Conservation (phyloP, 2,329 filamentous ascomycete species). For the Cryphonectria japonica region DNA sequence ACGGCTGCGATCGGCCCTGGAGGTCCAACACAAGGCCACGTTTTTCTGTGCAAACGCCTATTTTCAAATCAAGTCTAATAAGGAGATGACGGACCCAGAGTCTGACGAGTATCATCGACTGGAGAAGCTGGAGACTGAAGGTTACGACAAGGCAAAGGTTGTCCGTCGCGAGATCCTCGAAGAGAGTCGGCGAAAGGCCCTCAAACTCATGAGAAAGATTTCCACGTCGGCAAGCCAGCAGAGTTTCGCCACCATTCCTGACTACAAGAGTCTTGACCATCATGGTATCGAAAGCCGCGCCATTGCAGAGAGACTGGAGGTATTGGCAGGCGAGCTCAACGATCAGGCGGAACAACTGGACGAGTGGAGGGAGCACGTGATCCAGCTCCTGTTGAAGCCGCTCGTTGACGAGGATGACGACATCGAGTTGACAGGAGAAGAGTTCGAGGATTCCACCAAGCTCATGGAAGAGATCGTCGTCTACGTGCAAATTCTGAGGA, state of each 20-base stretch:
- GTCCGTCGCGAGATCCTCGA: constrained; percentile 80
- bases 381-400: constrained; percentile 71
- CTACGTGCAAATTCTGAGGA: constrained; percentile 78
- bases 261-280: constrained; percentile 55
- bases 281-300: constrained; percentile 74
- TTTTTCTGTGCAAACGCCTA: constrained; percentile 86
- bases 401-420: constrained; percentile 76
- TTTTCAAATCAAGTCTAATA: constrained; percentile 79
- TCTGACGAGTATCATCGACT: constrained; percentile 68
- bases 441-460: constrained; percentile 86
- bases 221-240: constrained; percentile 54
- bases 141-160: constrained; percentile 77
- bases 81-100: constrained; percentile 64
- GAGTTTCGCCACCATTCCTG: constrained; percentile 65
- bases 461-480: constrained; percentile 87
- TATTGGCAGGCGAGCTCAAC: constrained; percentile 69
- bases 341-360: constrained; percentile 72
- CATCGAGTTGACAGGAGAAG: constrained; percentile 81
- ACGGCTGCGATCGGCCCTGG: constrained; percentile 72
- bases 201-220: constrained; percentile 67
- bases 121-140: constrained; percentile 71
- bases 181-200: constrained; percentile 59
- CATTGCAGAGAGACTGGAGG: constrained; percentile 67
- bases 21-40: constrained; percentile 77
- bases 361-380: constrained; percentile 74